These are phyloP conservation scores for Trichothecium sympodiale DNA, from an alignment of 2,329 filamentous ascomycete genomes.

Conservation along the genomic window DNA sequence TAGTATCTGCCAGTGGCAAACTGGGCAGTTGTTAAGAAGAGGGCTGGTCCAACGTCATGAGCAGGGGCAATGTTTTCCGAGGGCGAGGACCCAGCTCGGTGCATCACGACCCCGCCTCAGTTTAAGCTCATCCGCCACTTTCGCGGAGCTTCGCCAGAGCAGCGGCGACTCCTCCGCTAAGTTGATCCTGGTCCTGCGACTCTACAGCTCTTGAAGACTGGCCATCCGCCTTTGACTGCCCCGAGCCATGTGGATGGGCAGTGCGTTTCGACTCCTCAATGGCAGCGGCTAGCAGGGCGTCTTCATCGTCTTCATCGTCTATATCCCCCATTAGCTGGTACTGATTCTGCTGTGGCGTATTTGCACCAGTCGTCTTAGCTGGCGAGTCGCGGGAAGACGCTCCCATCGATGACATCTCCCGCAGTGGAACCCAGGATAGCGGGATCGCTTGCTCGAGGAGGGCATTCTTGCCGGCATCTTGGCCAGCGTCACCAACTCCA, in stretches of 20 bases:
- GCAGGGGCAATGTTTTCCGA: too few species aligned
- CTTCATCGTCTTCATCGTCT: slow-evolving; percentile 35
- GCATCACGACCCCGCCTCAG: too few species aligned
- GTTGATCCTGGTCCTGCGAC: slow-evolving; percentile 18
- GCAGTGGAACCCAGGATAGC: slow-evolving; percentile 18
- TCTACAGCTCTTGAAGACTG: neutral
- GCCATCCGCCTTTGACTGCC: slow-evolving; percentile 5
- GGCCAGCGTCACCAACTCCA: slow-evolving; percentile 10
- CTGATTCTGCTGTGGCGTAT: slow-evolving; percentile 3
- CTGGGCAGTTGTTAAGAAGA: too few species aligned
- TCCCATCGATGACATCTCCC: slow-evolving; percentile 7
- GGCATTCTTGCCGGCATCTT: slow-evolving; percentile 11
- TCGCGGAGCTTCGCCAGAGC: slow-evolving; percentile 49
- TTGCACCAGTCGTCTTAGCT: slow-evolving; percentile 5
- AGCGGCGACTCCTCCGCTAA: slow-evolving; percentile 48
- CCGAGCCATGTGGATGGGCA: slow-evolving; percentile 4
- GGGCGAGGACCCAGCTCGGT: too few species aligned
- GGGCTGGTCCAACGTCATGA: too few species aligned
- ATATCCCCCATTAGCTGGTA: slow-evolving; percentile 1
- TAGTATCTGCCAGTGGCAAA: too few species aligned
- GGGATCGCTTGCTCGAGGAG: slow-evolving; percentile 24
- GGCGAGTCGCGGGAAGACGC: slow-evolving; percentile 11
- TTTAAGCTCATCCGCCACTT: slow-evolving; percentile 8
- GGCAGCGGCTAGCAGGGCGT: slow-evolving; percentile 36
- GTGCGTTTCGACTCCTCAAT: slow-evolving; percentile 34